Evolutionary conservation across 306 rosid genomes (phyloP).

Genomic region (Canavalia gladiata): DNA sequence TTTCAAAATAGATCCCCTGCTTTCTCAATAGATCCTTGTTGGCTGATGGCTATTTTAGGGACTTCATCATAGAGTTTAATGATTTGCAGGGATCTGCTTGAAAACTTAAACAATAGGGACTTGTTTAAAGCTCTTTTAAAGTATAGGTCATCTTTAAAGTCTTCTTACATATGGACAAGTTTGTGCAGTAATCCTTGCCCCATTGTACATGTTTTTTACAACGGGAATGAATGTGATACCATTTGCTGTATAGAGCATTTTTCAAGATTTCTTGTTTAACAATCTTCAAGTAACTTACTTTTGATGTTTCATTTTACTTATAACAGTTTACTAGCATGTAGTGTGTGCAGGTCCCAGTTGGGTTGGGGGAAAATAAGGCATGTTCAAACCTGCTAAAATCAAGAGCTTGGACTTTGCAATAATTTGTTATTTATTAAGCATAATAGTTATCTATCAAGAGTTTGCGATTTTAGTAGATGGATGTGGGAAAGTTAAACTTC

Average conservation of each 20-base stretch:
- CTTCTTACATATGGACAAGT: background rate
- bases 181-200: background rate
- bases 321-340: background rate
- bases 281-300: constrained; percentile 9
- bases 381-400: background rate
- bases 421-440: background rate
- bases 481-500: constrained; percentile 15
- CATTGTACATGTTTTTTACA: background rate
- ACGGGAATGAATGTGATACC: background rate
- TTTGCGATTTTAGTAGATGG: constrained; percentile 33
- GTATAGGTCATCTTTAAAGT: background rate
- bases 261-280: background rate
- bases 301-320: constrained; percentile 1
- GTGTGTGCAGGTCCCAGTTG: background rate
- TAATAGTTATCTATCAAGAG: constrained; percentile 14
- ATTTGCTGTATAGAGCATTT: background rate
- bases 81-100: background rate
- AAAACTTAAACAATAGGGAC: background rate
- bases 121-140: background rate
- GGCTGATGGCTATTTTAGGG: background rate
- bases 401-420: background rate
- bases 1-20: background rate
- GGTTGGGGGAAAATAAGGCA: background rate
- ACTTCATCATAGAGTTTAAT: background rate
- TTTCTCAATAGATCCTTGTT: background rate